phyloP scores from a whole-genome alignment of 306 rosid genomes.

The Corylus avellana region DNA sequence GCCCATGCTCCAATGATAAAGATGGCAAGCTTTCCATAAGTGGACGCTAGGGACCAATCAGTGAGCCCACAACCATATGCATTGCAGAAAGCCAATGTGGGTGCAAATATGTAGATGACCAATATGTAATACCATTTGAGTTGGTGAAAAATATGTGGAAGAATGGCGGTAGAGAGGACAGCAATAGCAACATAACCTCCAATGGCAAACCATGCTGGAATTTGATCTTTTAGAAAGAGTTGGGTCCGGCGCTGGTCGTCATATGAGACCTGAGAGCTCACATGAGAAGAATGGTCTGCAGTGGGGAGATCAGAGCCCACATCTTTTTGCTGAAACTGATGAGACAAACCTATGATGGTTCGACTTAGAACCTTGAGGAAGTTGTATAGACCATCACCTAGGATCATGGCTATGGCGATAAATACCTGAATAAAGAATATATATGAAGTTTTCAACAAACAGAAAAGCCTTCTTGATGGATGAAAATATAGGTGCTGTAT shows the following conservation, averaged over 20 bases:
- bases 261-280: not conserved
- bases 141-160: constrained; percentile 14
- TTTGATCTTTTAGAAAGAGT: constrained; percentile 15
- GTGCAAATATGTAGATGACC: constrained; percentile 11
- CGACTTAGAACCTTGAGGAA: not conserved
- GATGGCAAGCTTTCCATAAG: constrained; percentile 21
- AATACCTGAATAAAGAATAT: not conserved
- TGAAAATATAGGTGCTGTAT: not conserved
- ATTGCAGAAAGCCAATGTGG: constrained; percentile 9
- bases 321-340: not conserved
- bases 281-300: not conserved
- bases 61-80: constrained; percentile 24
- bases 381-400: constrained; percentile 15
- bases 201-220: constrained; percentile 13
- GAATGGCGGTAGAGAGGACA: not conserved
- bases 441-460: not conserved
- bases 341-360: constrained; percentile 1
- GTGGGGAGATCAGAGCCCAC: not conserved
- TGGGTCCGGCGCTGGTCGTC: constrained; percentile 14
- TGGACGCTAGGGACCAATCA: constrained; percentile 22
- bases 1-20: constrained; percentile 14
- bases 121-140: constrained; percentile 20
- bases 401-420: constrained; percentile 6
- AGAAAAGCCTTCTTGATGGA: not conserved
- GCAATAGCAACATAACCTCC: constrained; percentile 16